phyloP scores from a whole-genome alignment of 441 rosid genomes.

The Pelargonium myrrhifolium region DNA sequence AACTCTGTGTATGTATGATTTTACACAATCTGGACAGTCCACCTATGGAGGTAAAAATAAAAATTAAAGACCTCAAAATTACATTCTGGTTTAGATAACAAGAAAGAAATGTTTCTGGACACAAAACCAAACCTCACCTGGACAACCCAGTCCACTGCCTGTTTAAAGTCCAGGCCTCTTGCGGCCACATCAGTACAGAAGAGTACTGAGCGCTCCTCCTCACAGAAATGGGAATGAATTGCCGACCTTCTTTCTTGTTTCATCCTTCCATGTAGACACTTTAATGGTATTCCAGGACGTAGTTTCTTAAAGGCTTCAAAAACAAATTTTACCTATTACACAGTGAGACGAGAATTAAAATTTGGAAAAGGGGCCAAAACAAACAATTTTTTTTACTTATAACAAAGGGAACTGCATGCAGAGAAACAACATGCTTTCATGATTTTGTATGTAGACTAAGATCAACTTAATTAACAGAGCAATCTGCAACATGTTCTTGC shows the following conservation, averaged over 20 bases:
- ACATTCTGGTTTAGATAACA: not conserved
- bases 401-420: not conserved
- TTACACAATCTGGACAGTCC: conserved; percentile 95
- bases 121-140: conserved; percentile 49
- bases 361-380: conserved; percentile 6
- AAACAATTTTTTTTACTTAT: not conserved
- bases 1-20: conserved; percentile 89
- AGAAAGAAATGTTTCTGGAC: conserved; percentile 1
- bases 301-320: conserved; percentile 30
- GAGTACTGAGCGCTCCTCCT: conserved; percentile 64
- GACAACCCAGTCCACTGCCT: conserved; percentile 91
- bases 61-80: conserved; percentile 8
- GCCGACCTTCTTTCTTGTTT: conserved; percentile 24
- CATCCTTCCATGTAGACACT: conserved; percentile 29
- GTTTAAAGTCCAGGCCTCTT: conserved; percentile 90
- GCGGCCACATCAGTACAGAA: conserved; percentile 93
- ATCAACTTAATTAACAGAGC: not conserved
- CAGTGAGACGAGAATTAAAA: conserved; percentile 5
- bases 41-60: conserved; percentile 35
- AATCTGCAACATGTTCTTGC: not conserved
- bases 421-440: not conserved
- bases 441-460: not conserved
- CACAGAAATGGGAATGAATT: conserved; percentile 55
- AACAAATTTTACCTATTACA: conserved; percentile 73
- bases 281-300: conserved; percentile 26